Conservation (phyloP, 768 basidiomycete genomes). For the Russula abietina region DNA sequence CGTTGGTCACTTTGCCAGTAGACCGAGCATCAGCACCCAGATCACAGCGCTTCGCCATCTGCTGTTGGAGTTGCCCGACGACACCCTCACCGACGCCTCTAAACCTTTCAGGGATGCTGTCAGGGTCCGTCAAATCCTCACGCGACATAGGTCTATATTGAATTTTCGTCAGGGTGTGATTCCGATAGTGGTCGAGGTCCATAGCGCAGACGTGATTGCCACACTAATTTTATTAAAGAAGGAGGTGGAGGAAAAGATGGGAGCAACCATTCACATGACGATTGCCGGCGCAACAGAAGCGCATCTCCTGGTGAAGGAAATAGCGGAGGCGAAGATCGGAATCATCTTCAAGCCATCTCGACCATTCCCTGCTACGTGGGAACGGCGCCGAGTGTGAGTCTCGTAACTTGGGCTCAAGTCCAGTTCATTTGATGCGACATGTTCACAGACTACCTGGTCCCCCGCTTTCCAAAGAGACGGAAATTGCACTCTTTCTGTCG, state of each 20-base stretch:
- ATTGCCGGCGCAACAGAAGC: slow-evolving; percentile 61
- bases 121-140: slow-evolving; percentile 34
- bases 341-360: slow-evolving; percentile 63
- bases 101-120: slow-evolving; percentile 40
- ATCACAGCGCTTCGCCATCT: slow-evolving; percentile 54
- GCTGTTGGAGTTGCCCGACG: slow-evolving; percentile 33
- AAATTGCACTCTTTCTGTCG: slow-evolving; percentile 53
- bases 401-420: not conserved
- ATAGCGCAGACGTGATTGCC: slow-evolving; percentile 68
- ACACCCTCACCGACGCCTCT: slow-evolving; percentile 37
- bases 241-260: slow-evolving; percentile 46
- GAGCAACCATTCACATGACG: slow-evolving; percentile 42
- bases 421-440: not conserved
- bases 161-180: slow-evolving; percentile 40
- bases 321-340: slow-evolving; percentile 62
- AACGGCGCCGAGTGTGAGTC: slow-evolving; percentile 53
- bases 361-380: slow-evolving; percentile 71
- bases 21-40: slow-evolving; percentile 59
- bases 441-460: slow-evolving; percentile 58
- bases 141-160: not conserved
- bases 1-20: slow-evolving; percentile 40
- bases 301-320: slow-evolving; percentile 64
- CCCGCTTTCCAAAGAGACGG: slow-evolving; percentile 57
- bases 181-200: slow-evolving; percentile 54
- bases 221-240: slow-evolving; percentile 56